These are phyloP conservation scores for Morella rubra DNA, from an alignment of 306 rosid genomes.

Conservation along the genomic window DNA sequence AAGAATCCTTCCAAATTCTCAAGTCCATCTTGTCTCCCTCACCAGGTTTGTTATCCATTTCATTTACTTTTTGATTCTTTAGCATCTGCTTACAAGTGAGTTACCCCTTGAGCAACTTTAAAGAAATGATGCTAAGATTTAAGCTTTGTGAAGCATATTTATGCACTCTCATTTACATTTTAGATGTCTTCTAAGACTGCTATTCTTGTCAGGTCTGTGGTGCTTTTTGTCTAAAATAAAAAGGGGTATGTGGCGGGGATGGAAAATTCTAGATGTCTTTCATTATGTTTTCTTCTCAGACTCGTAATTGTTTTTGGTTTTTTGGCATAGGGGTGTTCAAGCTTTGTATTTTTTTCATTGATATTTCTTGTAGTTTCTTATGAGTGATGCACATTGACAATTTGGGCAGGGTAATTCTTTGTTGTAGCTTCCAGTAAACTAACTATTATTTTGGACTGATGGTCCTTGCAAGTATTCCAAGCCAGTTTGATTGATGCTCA, in stretches of 20 bases:
- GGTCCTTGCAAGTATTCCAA: not conserved
- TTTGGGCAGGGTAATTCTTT: not conserved
- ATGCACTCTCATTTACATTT: not conserved
- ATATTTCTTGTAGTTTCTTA: not conserved
- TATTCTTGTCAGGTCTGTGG: not conserved
- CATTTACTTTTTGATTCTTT: not conserved
- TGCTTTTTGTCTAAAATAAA: not conserved
- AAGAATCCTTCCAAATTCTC: slow-evolving; percentile 38
- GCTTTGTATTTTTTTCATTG: not conserved
- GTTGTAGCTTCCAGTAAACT: not conserved
- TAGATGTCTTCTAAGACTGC: slow-evolving; percentile 2
- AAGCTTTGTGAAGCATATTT: slow-evolving; percentile 1
- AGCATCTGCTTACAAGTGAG: slow-evolving; percentile 1
- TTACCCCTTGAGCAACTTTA: not conserved
- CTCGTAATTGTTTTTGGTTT: not conserved
- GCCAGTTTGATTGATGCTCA: not conserved
- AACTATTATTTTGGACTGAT: not conserved
- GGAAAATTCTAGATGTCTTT: not conserved
- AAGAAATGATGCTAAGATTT: not conserved
- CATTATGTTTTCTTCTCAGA: not conserved
- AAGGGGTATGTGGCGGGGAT: not conserved
- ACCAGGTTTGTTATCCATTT: slow-evolving; percentile 42
- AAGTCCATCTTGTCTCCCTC: slow-evolving; percentile 44
- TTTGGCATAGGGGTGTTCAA: not conserved
- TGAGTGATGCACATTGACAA: not conserved